Percentiles rank a stretch among this genome's conserved stretches.
phyloP scores from a whole-genome alignment of 2,329 filamentous ascomycete genomes.

The Westerdykella sp. region DNA sequence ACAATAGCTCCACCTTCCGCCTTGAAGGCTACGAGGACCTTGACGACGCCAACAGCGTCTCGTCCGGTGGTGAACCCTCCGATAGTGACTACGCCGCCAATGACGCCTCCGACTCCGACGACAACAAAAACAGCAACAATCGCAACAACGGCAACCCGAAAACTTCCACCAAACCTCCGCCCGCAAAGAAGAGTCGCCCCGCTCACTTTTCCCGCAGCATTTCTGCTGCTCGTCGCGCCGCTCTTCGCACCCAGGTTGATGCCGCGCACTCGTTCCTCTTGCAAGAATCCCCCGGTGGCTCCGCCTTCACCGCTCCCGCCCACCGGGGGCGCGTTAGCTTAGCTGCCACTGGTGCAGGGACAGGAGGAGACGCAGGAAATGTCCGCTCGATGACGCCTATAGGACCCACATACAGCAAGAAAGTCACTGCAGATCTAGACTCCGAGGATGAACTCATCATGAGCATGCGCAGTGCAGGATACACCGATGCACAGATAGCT shows the following conservation, averaged over 20 bases:
- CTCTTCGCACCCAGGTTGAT: conserved; percentile 7
- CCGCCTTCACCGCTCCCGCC: too few relatives aligned
- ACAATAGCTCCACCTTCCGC: too few relatives aligned
- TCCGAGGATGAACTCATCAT: conserved; percentile 45
- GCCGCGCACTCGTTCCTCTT: conserved; percentile 18
- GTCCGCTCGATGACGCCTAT: too few relatives aligned
- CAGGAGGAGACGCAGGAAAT: too few relatives aligned
- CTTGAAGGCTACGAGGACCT: conserved; percentile 7
- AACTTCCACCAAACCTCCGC: background rate
- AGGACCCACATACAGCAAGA: conserved; percentile 21
- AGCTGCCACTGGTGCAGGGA: too few relatives aligned
- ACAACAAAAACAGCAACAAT: conserved; percentile 9
- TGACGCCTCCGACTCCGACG: conserved; percentile 1
- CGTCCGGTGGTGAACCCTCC: conserved; percentile 4
- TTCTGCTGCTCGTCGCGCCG: conserved; percentile 6
- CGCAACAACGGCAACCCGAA: background rate
- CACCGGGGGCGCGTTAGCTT: too few relatives aligned
- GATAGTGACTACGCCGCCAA: conserved; percentile 5
- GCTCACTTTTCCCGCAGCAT: conserved; percentile 5
- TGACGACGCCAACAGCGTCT: conserved; percentile 3
- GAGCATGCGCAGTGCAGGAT: conserved; percentile 38
- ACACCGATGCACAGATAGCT: conserved; percentile 41
- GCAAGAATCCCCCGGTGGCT: too few relatives aligned
- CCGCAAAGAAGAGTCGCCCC: conserved; percentile 14
- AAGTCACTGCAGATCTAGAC: conserved; percentile 41